Conservation (phyloP, 2,329 filamentous ascomycete species). For the Fusarium nanum region DNA sequence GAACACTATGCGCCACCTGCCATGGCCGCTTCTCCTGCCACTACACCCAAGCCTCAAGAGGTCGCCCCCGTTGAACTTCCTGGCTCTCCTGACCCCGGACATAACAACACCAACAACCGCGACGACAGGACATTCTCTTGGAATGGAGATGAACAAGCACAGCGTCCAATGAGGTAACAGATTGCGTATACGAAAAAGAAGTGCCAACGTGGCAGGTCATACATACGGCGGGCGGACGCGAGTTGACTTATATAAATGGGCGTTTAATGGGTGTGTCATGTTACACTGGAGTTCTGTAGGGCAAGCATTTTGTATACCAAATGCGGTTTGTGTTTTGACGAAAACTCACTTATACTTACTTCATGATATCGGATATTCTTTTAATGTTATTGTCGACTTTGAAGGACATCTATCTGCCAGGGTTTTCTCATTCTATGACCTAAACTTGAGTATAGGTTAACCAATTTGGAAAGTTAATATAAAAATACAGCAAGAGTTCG, state of each 20-base stretch:
- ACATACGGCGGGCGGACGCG: slow-evolving; percentile 13
- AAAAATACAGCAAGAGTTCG: background rate
- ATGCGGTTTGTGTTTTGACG: slow-evolving; percentile 11
- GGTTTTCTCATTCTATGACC: background rate
- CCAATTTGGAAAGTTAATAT: background rate
- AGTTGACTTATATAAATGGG: slow-evolving; percentile 12
- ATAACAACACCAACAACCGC: slow-evolving; percentile 31
- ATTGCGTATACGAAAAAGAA: background rate
- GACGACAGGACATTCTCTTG: slow-evolving; percentile 47
- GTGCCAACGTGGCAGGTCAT: slow-evolving; percentile 5
- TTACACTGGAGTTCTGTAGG: slow-evolving; percentile 26
- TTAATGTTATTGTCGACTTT: slow-evolving; percentile 7
- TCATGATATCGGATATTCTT: slow-evolving; percentile 17
- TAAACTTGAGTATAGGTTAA: background rate
- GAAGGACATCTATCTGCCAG: background rate
- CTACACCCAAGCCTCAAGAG: slow-evolving; percentile 38
- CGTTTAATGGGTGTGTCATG: slow-evolving; percentile 22
- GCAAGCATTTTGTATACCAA: slow-evolving; percentile 8
- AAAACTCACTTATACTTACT: slow-evolving; percentile 12
- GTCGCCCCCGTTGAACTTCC: slow-evolving; percentile 52
- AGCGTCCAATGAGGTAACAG: slow-evolving; percentile 41
- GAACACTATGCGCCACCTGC: slow-evolving; percentile 29
- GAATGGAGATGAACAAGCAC: slow-evolving; percentile 46
- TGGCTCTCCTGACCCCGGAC: slow-evolving; percentile 45
- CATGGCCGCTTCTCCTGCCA: slow-evolving; percentile 25